Percentiles rank a stretch among this genome's conserved stretches.
phyloP scores from a whole-genome alignment of 1,139 yeast species.

The Scheffersomyces segobiensis region DNA sequence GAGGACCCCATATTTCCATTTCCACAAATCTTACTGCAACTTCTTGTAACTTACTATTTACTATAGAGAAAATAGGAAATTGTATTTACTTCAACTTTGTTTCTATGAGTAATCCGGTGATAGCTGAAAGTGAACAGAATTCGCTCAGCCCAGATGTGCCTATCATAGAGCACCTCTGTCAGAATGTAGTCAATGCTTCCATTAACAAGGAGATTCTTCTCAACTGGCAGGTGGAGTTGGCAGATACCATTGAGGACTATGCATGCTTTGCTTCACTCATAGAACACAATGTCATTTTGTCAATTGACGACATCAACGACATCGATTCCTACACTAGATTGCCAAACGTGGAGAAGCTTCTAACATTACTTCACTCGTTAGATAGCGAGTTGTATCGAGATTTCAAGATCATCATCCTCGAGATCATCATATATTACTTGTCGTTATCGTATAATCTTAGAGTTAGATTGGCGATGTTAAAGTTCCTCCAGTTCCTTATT shows the following conservation, averaged over 20 bases:
- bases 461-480: conserved; percentile 20
- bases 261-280: conserved; percentile 20
- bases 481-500: conserved; percentile 23
- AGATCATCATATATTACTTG: conserved; percentile 25
- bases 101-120: neutral
- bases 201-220: conserved; percentile 28
- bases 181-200: conserved; percentile 23
- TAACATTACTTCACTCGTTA: conserved; percentile 17
- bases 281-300: conserved; percentile 23
- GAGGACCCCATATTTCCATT: neutral
- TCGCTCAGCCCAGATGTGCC: conserved; percentile 5
- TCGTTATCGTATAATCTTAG: conserved; percentile 27
- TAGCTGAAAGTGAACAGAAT: neutral
- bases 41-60: too few species aligned
- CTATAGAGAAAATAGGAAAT: too few species aligned
- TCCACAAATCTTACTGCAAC: neutral
- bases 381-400: conserved; percentile 28
- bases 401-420: conserved; percentile 32
- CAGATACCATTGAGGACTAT: conserved; percentile 22
- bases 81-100: too few species aligned
- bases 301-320: conserved; percentile 2
- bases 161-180: conserved; percentile 20
- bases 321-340: conserved; percentile 3
- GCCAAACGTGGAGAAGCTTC: conserved; percentile 11
- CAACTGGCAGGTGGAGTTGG: conserved; percentile 42